Conservation (phyloP, 2,329 filamentous ascomycete genomes). For the Thielaviopsis ethacetica region DNA sequence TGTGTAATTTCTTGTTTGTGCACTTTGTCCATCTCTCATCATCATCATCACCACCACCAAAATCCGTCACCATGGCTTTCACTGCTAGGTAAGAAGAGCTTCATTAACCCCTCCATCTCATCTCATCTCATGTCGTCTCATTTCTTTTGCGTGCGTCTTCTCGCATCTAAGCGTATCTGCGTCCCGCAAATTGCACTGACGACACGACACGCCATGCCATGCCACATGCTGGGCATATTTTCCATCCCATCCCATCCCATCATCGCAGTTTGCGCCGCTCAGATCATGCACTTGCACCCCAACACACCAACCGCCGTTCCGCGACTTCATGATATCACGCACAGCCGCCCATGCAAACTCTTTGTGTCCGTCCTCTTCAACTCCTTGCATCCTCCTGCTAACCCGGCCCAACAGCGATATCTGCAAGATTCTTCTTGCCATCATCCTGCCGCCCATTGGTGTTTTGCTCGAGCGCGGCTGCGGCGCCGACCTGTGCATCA, state of each 20-base stretch:
- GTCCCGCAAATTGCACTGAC: not conserved
- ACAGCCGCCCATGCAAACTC: too few species aligned
- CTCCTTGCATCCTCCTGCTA: not conserved
- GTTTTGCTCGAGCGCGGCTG: conserved; percentile 92
- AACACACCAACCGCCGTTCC: not conserved
- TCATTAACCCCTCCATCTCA: not conserved
- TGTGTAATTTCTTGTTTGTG: not conserved
- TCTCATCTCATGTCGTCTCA: not conserved
- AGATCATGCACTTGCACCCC: not conserved
- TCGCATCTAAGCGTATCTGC: too few species aligned
- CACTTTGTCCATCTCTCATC: not conserved
- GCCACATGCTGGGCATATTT: too few species aligned
- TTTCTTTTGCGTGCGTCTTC: not conserved
- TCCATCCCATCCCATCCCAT: too few species aligned
- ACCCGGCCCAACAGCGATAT: conserved; percentile 29
- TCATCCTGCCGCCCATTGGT: conserved; percentile 78
- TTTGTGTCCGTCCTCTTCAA: too few species aligned
- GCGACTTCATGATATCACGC: not conserved
- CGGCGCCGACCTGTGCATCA: conserved; percentile 75
- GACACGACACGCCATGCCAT: too few species aligned
- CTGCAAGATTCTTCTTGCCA: conserved; percentile 63
- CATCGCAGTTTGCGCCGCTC: not conserved
- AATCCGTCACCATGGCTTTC: conserved; percentile 35
- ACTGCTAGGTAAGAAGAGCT: conserved; percentile 33
- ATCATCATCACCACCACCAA: not conserved